Base-by-base conservation (phyloP, 768 basidiomycete species). In the Pleurotus sapidus region DNA sequence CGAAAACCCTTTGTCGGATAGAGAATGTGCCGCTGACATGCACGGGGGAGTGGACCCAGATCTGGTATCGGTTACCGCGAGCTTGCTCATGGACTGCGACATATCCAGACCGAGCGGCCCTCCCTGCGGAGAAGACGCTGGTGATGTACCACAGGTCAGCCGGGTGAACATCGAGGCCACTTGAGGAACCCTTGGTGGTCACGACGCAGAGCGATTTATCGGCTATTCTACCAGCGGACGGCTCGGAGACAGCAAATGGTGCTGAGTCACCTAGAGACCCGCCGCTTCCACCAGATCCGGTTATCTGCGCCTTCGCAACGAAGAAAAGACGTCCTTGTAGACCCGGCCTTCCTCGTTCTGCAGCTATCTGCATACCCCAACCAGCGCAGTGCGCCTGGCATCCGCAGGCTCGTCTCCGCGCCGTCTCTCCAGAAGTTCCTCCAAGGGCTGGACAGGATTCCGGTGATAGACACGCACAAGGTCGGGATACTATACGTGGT, bases 381-480 rank as follows among this genome's bases (percentile, higher is more conserved):
- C n/a, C n/a, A n/a, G n/a, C n/a, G n/a, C n/a, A n/a, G n/a, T n/a
- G n/a, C n/a, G n/a, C n/a, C n/a, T n/a, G n/a, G n/a, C n/a, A n/a
- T n/a, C n/a, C n/a, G n/a, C n/a, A n/a, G n/a, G n/a, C n/a, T n/a
- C n/a, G n/a, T n/a, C n/a, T n/a, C n/a, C n/a, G n/a, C n/a, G n/a
- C n/a, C n/a, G n/a, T n/a, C n/a, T n/a, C n/a, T n/a, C n/a, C n/a
- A n/a, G n/a, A n/a, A n/a, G n/a, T n/a, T n/a, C n/a, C n/a, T n/a
- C n/a, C n/a, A n/a, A n/a, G n/a, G n/a, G n/a, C n/a, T n/a, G n/a
- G 94, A 97, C 63, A 77, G 82, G 43, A 89, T 91, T 42, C 95
- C 95, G 0, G 94, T 98, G 63, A 95, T 99, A 59, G 97, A 99
- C 71, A 95, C 92, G 0, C 93, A 98, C 72, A 96, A 97, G 70